Base-by-base conservation (phyloP, 1,139 yeast species). In the Yamadazyma diospyri region DNA sequence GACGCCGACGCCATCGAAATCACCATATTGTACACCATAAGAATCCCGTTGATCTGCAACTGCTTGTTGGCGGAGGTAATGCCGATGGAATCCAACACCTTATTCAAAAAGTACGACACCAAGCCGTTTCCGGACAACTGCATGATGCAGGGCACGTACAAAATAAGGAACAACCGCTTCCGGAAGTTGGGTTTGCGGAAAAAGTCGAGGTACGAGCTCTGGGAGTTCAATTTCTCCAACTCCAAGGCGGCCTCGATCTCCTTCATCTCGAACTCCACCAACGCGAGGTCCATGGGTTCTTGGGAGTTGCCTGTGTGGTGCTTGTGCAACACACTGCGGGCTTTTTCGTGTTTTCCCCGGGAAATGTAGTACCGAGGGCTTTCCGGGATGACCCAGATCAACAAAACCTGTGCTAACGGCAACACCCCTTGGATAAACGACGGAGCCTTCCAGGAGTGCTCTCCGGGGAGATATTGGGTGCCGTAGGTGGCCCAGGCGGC, bases 401-500 rank as follows among this genome's bases (percentile, higher is more conserved):
- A 50, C n/a, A 35, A 41, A 33, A 43, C 42, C 47, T 41, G 59
- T 25, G 50, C 39, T 7, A 50, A 48, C 27, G 61, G 75, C 51
- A 53, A 51, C 25, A 48, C 53, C 32, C 63, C 67, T 49, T 73
- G 78, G 39, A 71, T 49, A 40, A 61, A 61, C 6, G 74, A 67
- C 5, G 76, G 75, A 34, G 70, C 58, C 43, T 64, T 59, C 76
- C 76, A 71, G 10, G 66, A 50, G 13, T 26, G 21, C 15, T 24
- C 20, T 26, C 33, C 35, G 8, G 11, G 11, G 24, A 36, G 41
- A 14, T 51, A 48, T 37, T 64, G 57, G 11, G 76, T 63, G 32
- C 78, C 78, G 40, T 61, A 71, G 3, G 76, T 64, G 23, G 69
- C 61, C 72, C 77, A 66, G 2, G 82, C 73, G 6, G 81, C 80